phyloP scores from a whole-genome alignment of 2,329 filamentous ascomycete genomes.

The Cytospora paraplurivora region DNA sequence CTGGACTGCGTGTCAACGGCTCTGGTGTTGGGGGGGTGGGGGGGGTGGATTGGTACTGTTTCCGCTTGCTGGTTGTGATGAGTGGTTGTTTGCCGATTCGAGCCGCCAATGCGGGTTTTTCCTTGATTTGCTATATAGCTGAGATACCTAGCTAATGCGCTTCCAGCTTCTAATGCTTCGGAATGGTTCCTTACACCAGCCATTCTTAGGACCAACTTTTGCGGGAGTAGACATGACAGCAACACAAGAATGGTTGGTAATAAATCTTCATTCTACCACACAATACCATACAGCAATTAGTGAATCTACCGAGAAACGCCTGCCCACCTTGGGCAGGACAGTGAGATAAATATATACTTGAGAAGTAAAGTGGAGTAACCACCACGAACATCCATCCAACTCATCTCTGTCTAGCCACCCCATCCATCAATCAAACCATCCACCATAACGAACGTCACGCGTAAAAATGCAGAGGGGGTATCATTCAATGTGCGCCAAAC shows the following conservation, averaged over 20 bases:
- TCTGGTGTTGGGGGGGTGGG: no score
- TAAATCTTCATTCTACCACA: neutral
- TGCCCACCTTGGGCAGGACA: neutral
- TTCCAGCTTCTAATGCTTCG: neutral
- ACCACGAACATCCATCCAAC: neutral
- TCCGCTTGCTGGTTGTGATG: neutral
- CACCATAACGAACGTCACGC: conserved; percentile 4
- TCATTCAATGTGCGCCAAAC: neutral
- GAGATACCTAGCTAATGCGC: conserved; percentile 5
- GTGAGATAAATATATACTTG: conserved; percentile 11
- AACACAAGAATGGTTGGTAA: neutral
- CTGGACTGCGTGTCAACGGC: neutral
- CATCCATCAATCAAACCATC: neutral
- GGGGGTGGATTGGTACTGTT: neutral
- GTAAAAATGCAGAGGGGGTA: conserved; percentile 1
- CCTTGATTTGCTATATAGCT: neutral
- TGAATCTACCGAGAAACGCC: neutral
- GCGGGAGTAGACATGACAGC: neutral
- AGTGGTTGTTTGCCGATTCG: neutral
- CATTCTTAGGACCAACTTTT: neutral
- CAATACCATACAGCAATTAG: neutral
- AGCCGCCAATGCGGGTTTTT: neutral
- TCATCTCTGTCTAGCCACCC: no score
- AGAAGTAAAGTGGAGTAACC: conserved; percentile 7
- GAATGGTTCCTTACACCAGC: neutral